phyloP scores from a whole-genome alignment of 1,284 basidiomycete species.

The Microbotryum lychnidis-dioicae region DNA sequence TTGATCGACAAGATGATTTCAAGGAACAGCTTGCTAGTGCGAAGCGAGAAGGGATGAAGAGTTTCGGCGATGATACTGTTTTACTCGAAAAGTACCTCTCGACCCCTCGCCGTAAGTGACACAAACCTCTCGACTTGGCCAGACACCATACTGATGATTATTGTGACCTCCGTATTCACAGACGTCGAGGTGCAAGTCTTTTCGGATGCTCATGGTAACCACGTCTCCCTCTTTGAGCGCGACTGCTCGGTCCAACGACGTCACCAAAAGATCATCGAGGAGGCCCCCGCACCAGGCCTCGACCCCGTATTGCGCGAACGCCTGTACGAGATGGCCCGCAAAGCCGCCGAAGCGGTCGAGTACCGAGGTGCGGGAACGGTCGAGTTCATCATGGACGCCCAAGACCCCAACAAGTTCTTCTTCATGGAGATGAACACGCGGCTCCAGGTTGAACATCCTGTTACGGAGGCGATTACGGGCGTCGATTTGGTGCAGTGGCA shows the following conservation, averaged over 20 bases:
- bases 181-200: conserved; percentile 80
- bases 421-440: conserved; percentile 92
- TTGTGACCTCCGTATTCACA: not conserved
- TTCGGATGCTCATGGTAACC: conserved; percentile 58
- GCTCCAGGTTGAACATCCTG: conserved; percentile 87
- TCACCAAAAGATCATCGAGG: conserved; percentile 73
- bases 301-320: conserved; percentile 65
- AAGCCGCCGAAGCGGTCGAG: conserved; percentile 79
- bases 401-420: conserved; percentile 64
- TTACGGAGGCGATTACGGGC: conserved; percentile 77
- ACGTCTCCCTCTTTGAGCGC: conserved; percentile 82
- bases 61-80: conserved; percentile 73
- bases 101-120: conserved; percentile 50
- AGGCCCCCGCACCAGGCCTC: conserved; percentile 86
- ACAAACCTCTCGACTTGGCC: conserved; percentile 5
- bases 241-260: conserved; percentile 90
- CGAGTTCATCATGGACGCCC: conserved; percentile 88
- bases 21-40: conserved; percentile 71
- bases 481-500: conserved; percentile 93
- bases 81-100: conserved; percentile 79
- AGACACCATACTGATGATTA: conserved; percentile 2
- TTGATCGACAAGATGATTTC: conserved; percentile 54
- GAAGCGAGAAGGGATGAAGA: conserved; percentile 74
- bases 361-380: conserved; percentile 88
- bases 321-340: conserved; percentile 76